Evolutionary conservation across 75 land plant species (phyloP).

Genomic region (Pinus albicaulis): DNA sequence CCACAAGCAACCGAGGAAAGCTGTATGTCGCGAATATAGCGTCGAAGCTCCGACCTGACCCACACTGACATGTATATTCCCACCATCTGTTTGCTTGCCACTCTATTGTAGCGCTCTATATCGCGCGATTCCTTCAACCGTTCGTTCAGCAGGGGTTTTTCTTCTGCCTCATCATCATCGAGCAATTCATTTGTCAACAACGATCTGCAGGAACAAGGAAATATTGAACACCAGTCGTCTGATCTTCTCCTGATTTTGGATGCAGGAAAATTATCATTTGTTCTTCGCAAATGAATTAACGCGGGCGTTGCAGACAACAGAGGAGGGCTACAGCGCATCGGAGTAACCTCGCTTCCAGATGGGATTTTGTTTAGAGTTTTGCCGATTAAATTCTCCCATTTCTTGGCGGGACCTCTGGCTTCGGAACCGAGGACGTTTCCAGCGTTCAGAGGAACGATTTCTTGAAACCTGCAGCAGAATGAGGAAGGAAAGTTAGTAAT

Average conservation of each 20-base stretch:
- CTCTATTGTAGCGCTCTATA: constrained; percentile 26
- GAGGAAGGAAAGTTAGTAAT: too few species aligned
- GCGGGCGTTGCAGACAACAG: not conserved
- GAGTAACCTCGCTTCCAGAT: not conserved
- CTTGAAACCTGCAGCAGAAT: constrained; percentile 62
- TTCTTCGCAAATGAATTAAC: too few species aligned
- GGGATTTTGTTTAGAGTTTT: constrained; percentile 35
- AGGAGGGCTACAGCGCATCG: not conserved
- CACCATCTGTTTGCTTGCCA: constrained; percentile 94
- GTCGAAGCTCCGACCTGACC: constrained; percentile 53
- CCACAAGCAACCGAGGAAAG: constrained; percentile 81
- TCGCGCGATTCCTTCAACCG: not conserved
- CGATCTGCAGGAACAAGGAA: too few species aligned
- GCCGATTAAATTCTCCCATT: constrained; percentile 64
- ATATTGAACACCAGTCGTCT: too few species aligned
- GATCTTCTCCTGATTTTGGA: too few species aligned
- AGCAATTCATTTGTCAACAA: not conserved
- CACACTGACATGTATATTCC: constrained; percentile 87
- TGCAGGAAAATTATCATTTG: too few species aligned
- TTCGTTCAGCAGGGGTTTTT: too few species aligned
- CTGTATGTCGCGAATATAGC: constrained; percentile 45
- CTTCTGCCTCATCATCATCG: too few species aligned
- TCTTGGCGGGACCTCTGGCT: constrained; percentile 59
- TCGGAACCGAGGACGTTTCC: constrained; percentile 76
- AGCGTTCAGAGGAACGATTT: constrained; percentile 82